Evolutionary conservation across 208 protist genomes (phyloP).

Genomic region (Acanthamoeba lenticulata): DNA sequence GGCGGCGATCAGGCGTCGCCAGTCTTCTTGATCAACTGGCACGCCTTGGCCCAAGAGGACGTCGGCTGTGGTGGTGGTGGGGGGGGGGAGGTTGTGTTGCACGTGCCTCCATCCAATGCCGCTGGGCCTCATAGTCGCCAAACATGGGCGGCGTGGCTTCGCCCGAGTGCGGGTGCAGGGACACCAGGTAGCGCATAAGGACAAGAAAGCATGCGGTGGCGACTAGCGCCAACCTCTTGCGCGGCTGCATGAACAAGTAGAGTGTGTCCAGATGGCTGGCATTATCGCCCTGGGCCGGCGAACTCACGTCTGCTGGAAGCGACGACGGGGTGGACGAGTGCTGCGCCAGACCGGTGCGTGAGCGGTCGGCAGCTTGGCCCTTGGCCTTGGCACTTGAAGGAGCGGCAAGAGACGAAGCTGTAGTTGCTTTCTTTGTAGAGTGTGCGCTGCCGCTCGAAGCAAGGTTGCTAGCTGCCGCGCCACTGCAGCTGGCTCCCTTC

Average conservation of each 20-base stretch:
- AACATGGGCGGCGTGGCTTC: slow-evolving; percentile 87
- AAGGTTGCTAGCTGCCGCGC: background rate
- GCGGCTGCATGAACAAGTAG: background rate
- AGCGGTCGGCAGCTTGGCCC: background rate
- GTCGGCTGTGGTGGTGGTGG: too few relatives aligned
- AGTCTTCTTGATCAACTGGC: too few relatives aligned
- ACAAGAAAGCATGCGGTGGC: background rate
- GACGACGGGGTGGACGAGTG: background rate
- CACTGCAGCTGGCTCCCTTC: background rate
- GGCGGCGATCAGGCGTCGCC: too few relatives aligned
- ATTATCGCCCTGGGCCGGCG: background rate
- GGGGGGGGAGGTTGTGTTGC: too few relatives aligned
- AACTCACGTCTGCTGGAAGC: background rate
- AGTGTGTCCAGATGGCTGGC: background rate
- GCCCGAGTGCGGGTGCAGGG: background rate
- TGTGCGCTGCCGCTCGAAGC: background rate
- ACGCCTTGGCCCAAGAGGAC: too few relatives aligned
- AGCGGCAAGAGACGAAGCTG: background rate
- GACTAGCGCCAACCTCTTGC: background rate
- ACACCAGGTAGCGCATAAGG: background rate
- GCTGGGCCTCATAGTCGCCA: slow-evolving; percentile 95
- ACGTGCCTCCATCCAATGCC: slow-evolving; percentile 95
- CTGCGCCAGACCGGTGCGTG: background rate
- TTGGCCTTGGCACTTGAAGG: background rate
- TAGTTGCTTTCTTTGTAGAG: background rate